Percentiles rank a stretch among this genome's conserved stretches.
These are phyloP conservation scores for Nymphaea colorata DNA, from an alignment of 164 flowering plant species.

Conservation along the genomic window DNA sequence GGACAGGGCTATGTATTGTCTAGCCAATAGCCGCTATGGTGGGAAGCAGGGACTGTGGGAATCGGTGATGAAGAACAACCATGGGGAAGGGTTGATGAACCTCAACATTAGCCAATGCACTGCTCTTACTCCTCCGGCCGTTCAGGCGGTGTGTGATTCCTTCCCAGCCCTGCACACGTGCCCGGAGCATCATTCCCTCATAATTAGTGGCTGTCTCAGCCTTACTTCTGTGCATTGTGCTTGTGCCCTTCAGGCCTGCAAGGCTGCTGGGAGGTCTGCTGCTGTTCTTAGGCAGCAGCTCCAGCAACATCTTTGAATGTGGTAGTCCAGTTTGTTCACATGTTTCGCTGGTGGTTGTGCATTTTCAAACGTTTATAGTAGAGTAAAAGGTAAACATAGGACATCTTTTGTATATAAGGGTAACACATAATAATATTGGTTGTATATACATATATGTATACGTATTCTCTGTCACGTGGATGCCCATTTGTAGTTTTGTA, in stretches of 20 bases:
- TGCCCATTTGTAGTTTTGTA: no score
- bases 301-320: background rate
- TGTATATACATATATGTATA: no score
- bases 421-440: no score
- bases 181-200: conserved; percentile 78
- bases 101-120: conserved; percentile 98
- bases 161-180: conserved; percentile 92
- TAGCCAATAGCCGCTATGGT: conserved; percentile 61
- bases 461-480: no score
- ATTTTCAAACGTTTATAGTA: no score
- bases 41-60: conserved; percentile 44
- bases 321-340: no score
- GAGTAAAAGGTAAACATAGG: no score
- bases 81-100: conserved; percentile 72
- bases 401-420: no score
- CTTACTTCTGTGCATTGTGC: conserved; percentile 86
- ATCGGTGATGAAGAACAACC: conserved; percentile 31
- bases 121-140: conserved; percentile 88
- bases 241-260: conserved; percentile 58
- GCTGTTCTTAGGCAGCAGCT: conserved; percentile 3
- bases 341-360: no score
- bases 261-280: conserved; percentile 15
- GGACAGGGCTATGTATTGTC: conserved; percentile 85
- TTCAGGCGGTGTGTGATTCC: conserved; percentile 88
- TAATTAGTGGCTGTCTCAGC: conserved; percentile 84